These are phyloP conservation scores for Coemansia sp. DNA, from an alignment of 192 early-diverging fungal species.

Conservation along the genomic window DNA sequence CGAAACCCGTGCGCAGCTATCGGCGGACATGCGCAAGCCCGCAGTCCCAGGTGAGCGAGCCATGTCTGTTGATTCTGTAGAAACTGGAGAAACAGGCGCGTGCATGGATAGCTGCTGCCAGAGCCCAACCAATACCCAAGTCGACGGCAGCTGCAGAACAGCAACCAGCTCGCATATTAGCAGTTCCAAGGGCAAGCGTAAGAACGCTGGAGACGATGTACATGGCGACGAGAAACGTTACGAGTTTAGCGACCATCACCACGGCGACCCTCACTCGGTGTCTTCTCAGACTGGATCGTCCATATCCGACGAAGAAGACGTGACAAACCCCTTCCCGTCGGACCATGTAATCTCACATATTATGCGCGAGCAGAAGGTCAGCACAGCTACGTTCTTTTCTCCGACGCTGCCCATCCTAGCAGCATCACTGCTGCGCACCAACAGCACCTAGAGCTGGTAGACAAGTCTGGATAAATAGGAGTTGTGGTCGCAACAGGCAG, in stretches of 20 bases:
- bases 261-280: slow-evolving; percentile 39
- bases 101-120: slow-evolving; percentile 30
- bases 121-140: not conserved
- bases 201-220: slow-evolving; percentile 18
- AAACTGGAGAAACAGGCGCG: slow-evolving; percentile 17
- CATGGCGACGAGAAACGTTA: slow-evolving; percentile 53
- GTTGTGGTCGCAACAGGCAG: not conserved
- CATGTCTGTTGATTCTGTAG: slow-evolving; percentile 28
- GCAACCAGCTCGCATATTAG: not conserved
- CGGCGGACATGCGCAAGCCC: slow-evolving; percentile 26
- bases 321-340: slow-evolving; percentile 50
- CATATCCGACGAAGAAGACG: slow-evolving; percentile 45
- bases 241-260: slow-evolving; percentile 51
- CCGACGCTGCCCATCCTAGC: slow-evolving; percentile 53
- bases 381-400: slow-evolving; percentile 54
- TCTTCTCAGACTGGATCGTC: slow-evolving; percentile 30
- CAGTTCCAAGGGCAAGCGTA: slow-evolving; percentile 35
- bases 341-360: slow-evolving; percentile 55
- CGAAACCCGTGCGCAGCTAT: slow-evolving; percentile 30
- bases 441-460: slow-evolving; percentile 13
- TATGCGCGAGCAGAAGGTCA: slow-evolving; percentile 55
- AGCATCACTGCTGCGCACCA: slow-evolving; percentile 46
- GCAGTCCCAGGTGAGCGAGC: slow-evolving; percentile 12
- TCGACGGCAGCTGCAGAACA: not conserved
- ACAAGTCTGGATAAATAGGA: not conserved